A percentile compares a stretch with the other conserved stretches of the same genome.
Evolutionary conservation across 129 eudicot species (phyloP).

Genomic region (Flaveria linearis): DNA sequence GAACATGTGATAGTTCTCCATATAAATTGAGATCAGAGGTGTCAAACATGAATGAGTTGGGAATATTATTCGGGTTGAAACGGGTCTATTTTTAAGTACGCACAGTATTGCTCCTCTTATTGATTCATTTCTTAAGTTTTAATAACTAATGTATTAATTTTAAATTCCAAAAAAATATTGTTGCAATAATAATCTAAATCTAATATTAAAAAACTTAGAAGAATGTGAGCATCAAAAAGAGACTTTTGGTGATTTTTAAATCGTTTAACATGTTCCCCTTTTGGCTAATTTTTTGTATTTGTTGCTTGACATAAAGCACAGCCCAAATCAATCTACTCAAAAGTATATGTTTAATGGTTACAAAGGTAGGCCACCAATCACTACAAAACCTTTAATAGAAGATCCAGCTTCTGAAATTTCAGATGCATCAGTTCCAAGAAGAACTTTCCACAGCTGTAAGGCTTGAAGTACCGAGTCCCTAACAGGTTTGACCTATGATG

Average conservation of each 20-base stretch:
- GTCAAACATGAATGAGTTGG: background rate
- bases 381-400: conserved; percentile 65
- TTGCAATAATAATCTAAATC: background rate
- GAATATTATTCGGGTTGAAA: too few species aligned
- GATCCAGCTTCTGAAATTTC: conserved; percentile 85
- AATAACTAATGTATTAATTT: too few species aligned
- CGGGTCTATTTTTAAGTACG: too few species aligned
- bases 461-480: conserved; percentile 87
- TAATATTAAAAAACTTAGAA: background rate
- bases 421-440: conserved; percentile 58
- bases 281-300: background rate
- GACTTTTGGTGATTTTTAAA: background rate
- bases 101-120: too few species aligned
- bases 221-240: background rate
- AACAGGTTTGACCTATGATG: conserved; percentile 88
- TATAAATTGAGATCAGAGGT: background rate
- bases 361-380: conserved; percentile 19
- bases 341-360: background rate
- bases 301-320: conserved; percentile 1
- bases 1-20: background rate
- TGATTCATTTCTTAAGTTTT: too few species aligned
- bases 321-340: background rate
- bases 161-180: background rate
- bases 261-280: background rate
- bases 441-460: conserved; percentile 78